Evolutionary conservation across 2,329 filamentous ascomycete genomes (phyloP).

Genomic region (Penicillium sp.): DNA sequence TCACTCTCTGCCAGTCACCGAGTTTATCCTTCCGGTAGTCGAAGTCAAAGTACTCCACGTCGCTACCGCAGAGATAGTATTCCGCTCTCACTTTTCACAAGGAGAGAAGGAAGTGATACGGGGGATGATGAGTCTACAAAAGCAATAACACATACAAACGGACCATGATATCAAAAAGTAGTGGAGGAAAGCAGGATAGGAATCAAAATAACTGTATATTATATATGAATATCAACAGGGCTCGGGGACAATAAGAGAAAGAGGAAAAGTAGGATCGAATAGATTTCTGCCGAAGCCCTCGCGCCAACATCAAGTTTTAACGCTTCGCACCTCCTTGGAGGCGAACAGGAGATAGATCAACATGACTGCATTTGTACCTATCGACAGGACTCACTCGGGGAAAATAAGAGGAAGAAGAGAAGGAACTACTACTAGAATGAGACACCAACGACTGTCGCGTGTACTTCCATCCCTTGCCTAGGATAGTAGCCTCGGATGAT

Average conservation of each 20-base stretch:
- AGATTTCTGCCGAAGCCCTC: too few relatives aligned
- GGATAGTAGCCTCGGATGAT: too few relatives aligned
- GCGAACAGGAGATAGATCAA: too few relatives aligned
- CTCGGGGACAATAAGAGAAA: not conserved
- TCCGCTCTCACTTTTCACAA: not conserved
- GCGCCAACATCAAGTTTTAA: too few relatives aligned
- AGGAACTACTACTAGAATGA: not conserved
- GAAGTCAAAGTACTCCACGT: not conserved
- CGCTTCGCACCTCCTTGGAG: too few relatives aligned
- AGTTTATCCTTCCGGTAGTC: not conserved
- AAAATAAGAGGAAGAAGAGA: not conserved
- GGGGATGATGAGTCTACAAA: constrained; percentile 2
- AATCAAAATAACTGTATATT: not conserved
- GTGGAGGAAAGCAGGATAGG: not conserved
- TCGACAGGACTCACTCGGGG: too few relatives aligned
- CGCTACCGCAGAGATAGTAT: not conserved
- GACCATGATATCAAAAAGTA: not conserved
- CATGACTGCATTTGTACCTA: too few relatives aligned
- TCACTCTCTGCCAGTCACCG: not conserved
- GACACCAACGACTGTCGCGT: too few relatives aligned
- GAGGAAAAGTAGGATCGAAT: too few relatives aligned
- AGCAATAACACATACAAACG: not conserved
- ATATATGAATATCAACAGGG: not conserved
- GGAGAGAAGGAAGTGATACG: not conserved
- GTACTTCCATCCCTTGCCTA: too few relatives aligned